Evolutionary conservation across 371 early-diverging fungal species (phyloP), one percentile per base, ranked within the genome.

Genomic region (Actinomortierella wolfii): DNA sequence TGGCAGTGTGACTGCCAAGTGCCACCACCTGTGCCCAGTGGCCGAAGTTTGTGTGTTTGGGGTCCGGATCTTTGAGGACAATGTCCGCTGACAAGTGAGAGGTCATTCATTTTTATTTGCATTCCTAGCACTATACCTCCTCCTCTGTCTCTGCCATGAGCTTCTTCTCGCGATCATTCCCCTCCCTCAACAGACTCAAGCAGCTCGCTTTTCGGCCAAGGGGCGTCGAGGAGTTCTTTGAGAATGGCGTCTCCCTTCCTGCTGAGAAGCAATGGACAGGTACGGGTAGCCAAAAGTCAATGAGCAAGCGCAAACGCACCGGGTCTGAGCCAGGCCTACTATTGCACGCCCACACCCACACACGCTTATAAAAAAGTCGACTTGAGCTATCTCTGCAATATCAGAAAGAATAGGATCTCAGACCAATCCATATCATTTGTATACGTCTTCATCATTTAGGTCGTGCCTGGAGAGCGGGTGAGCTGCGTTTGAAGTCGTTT

Each of bases 171-270:
- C 67, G 73, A 45, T 65, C 66, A n/a, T 55, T 69, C 54, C 66
- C 73, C 14, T 41, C 61, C 41, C 49, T 67, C 29, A 68, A 66
- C 56, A 76, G 76, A 29, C 73, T 76, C 54, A 76, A 74, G 59
- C 73, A 62, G 44, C 65, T 68, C 39, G 66, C 73, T 28, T 71
- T 71, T 66, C 54, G 63, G 41, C 63, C 73, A 43, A 66, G 73
- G 48, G 95, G 96, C 14, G 81, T 97, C 54, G 89, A 89, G 54
- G 95, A 97, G 77, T 97, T 96, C 70, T 97, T 96, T 61, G 95
- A 97, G 67, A 83, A 83, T 50, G 87, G 85, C 41, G 78, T 82
- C 70, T 70, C 87, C 29, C 78, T 93, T 53, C 92, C 93, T 13
- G 78, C 63, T 2, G 68, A 82, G 62, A 78, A 79, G 64, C 76